These are phyloP conservation scores for Akebia trifoliata DNA, from an alignment of 164 flowering plant genomes.

Conservation along the genomic window DNA sequence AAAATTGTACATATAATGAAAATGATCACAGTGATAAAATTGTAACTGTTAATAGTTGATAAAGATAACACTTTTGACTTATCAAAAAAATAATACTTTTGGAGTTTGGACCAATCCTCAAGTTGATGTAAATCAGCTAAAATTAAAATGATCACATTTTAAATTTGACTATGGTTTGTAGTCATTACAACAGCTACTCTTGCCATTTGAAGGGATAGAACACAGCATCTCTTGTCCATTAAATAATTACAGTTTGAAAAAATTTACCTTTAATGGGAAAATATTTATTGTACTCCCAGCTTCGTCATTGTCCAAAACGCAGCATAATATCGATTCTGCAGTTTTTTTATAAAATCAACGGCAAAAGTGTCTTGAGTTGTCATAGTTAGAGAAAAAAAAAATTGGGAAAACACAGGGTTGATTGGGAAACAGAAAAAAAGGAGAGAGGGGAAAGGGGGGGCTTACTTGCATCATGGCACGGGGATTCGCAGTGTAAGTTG, in stretches of 20 bases:
- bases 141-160: too few relatives aligned
- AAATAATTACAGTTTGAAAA: not conserved
- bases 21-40: too few relatives aligned
- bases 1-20: too few relatives aligned
- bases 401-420: too few relatives aligned
- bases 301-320: conserved; percentile 94
- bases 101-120: too few relatives aligned
- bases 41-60: too few relatives aligned
- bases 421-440: not conserved
- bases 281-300: conserved; percentile 17
- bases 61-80: too few relatives aligned
- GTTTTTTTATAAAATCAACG: too few relatives aligned
- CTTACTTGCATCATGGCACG: conserved; percentile 96
- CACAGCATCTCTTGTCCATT: not conserved
- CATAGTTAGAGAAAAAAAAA: not conserved
- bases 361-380: too few relatives aligned
- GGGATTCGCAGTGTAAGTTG: conserved; percentile 85
- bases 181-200: too few relatives aligned
- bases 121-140: too few relatives aligned
- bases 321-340: conserved; percentile 75
- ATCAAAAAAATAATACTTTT: too few relatives aligned
- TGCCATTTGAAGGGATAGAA: not conserved
- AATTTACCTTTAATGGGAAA: not conserved
- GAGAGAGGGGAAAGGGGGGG: not conserved
- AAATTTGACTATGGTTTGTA: not conserved